Conservation (phyloP, 345 rosid species). For the Gossypium sturtianum region DNA sequence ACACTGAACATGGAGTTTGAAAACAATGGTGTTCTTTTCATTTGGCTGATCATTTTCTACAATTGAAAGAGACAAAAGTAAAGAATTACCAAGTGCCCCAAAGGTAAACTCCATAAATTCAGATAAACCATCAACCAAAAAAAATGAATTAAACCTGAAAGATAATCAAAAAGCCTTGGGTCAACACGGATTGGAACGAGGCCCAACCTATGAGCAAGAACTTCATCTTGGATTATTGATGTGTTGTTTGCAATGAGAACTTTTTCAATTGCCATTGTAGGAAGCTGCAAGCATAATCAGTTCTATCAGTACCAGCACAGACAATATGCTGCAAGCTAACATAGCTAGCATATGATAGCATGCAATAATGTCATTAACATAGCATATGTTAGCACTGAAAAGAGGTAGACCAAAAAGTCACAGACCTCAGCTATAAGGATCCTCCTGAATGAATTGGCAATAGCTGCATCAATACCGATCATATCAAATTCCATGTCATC, state of each 20-base stretch:
- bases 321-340: neutral
- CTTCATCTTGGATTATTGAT: conserved; percentile 81
- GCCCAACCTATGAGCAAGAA: conserved; percentile 92
- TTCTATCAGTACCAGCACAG: neutral
- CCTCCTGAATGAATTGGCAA: conserved; percentile 92
- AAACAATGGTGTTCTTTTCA: conserved; percentile 90
- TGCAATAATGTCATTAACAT: neutral
- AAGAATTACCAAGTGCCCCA: neutral
- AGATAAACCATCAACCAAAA: conserved; percentile 1
- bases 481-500: conserved; percentile 81
- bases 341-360: neutral
- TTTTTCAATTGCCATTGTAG: conserved; percentile 96
- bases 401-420: neutral
- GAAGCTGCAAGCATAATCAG: conserved; percentile 43
- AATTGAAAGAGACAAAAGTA: conserved; percentile 8
- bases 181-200: conserved; percentile 78
- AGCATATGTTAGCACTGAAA: neutral
- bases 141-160: conserved; percentile 49
- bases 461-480: conserved; percentile 72
- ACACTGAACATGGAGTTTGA: conserved; percentile 79
- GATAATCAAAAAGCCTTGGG: conserved; percentile 79
- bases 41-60: conserved; percentile 69
- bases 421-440: conserved; percentile 85
- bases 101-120: neutral
- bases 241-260: conserved; percentile 86